phyloP scores from a whole-genome alignment of 768 basidiomycete species.

The Tricholoma saponaceum region DNA sequence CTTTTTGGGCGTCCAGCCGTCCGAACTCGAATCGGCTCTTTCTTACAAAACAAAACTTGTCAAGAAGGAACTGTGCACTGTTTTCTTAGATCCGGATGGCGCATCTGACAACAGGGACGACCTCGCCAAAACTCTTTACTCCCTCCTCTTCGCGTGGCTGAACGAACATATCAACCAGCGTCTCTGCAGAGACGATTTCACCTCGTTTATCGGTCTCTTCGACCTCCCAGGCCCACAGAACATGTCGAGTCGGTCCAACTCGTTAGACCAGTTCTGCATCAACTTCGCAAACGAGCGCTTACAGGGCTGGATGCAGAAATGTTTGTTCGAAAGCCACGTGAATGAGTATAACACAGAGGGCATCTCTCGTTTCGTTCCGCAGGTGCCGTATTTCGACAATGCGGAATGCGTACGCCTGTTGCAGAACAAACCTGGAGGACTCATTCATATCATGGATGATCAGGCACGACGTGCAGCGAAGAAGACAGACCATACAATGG shows the following conservation, averaged over 20 bases:
- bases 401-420: conserved; percentile 83
- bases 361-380: conserved; percentile 63
- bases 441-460: conserved; percentile 98
- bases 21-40: conserved; percentile 72
- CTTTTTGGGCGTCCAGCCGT: conserved; percentile 79
- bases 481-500: conserved; percentile 92
- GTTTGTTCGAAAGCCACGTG: conserved; percentile 76
- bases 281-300: conserved; percentile 95
- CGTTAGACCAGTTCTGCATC: conserved; percentile 93
- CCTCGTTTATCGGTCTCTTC: conserved; percentile 88
- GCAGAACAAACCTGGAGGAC: conserved; percentile 82
- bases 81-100: conserved; percentile 93
- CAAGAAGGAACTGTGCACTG: conserved; percentile 95
- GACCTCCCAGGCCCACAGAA: conserved; percentile 95
- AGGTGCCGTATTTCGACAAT: conserved; percentile 85
- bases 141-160: conserved; percentile 92
- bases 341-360: conserved; percentile 84
- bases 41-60: conserved; percentile 92
- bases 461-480: conserved; percentile 83
- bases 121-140: conserved; percentile 90
- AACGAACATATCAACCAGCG: conserved; percentile 96
- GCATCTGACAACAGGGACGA: conserved; percentile 93
- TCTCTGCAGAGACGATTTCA: conserved; percentile 90
- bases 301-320: conserved; percentile 76
- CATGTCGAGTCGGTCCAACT: conserved; percentile 82